Conservation (phyloP, 192 early-diverging fungal genomes). For the Radiomyces spectabilis region DNA sequence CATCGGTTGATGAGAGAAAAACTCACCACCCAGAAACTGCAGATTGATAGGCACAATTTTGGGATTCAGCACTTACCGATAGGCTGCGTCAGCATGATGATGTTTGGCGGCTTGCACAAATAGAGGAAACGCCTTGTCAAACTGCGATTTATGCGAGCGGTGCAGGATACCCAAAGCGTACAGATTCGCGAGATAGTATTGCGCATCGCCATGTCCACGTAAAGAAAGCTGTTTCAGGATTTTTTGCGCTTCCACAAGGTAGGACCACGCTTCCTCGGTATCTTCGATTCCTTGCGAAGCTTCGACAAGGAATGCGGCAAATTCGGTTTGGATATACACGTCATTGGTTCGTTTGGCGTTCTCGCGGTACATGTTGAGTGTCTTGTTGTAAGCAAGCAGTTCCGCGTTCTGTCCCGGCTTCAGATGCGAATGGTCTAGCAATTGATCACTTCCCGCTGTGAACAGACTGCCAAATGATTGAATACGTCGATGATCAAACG, state of each 20-base stretch:
- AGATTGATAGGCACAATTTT: too few relatives aligned
- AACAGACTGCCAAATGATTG: too few relatives aligned
- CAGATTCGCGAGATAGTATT: conserved; percentile 57
- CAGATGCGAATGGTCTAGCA: conserved; percentile 43
- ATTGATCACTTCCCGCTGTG: too few relatives aligned
- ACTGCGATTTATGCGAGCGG: conserved; percentile 45
- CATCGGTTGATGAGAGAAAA: too few relatives aligned
- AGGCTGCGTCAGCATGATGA: conserved; percentile 54
- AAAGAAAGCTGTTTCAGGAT: conserved; percentile 45
- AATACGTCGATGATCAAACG: too few relatives aligned
- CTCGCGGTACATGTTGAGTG: conserved; percentile 47
- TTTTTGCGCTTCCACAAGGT: conserved; percentile 55
- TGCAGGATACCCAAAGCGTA: conserved; percentile 52
- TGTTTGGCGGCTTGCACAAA: conserved; percentile 63
- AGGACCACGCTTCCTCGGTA: too few relatives aligned
- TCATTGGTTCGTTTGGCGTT: conserved; percentile 56
- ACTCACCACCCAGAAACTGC: too few relatives aligned
- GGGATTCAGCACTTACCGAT: too few relatives aligned
- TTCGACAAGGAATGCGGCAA: conserved; percentile 54
- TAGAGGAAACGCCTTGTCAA: conserved; percentile 56
- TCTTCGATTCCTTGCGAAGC: conserved; percentile 33
- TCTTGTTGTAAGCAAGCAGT: conserved; percentile 41
- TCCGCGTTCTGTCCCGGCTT: conserved; percentile 47
- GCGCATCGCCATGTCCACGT: conserved; percentile 53
- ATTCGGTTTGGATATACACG: conserved; percentile 49